Evolutionary conservation across 257 asterid genomes (phyloP).

Genomic region (Petrea volubilis): DNA sequence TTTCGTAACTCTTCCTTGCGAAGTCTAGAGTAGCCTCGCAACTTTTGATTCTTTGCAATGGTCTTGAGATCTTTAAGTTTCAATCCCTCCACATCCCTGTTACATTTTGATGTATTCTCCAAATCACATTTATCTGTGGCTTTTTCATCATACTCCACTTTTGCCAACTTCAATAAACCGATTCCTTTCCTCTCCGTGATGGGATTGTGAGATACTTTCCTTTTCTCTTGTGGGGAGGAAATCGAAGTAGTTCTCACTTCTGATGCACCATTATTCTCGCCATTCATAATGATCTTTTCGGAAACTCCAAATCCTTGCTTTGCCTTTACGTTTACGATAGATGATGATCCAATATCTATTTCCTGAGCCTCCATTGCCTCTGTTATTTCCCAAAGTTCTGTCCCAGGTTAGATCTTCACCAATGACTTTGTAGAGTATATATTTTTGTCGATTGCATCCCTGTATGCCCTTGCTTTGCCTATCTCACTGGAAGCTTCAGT

Average conservation of each 20-base stretch:
- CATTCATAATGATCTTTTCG: neutral
- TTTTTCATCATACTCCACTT: slow-evolving; percentile 5
- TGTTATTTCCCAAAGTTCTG: slow-evolving; percentile 15
- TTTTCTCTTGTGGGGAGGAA: slow-evolving; percentile 17
- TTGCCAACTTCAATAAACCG: slow-evolving; percentile 16
- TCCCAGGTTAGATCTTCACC: slow-evolving; percentile 15
- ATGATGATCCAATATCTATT: slow-evolving; percentile 21
- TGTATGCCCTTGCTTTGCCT: slow-evolving; percentile 19
- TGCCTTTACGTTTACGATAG: slow-evolving; percentile 17
- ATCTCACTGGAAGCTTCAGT: slow-evolving; percentile 23
- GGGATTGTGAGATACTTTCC: slow-evolving; percentile 1
- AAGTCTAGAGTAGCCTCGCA: slow-evolving; percentile 30
- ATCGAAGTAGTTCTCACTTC: slow-evolving; percentile 13
- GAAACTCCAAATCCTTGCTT: slow-evolving; percentile 7
- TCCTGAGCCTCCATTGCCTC: slow-evolving; percentile 23
- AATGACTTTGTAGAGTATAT: slow-evolving; percentile 24
- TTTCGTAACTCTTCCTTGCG: slow-evolving; percentile 35
- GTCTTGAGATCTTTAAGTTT: slow-evolving; percentile 30
- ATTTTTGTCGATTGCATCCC: slow-evolving; percentile 10
- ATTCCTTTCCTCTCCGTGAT: slow-evolving; percentile 7
- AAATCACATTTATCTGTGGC: neutral
- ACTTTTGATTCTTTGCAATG: slow-evolving; percentile 38
- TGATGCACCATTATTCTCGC: slow-evolving; percentile 10
- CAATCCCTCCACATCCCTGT: slow-evolving; percentile 9
- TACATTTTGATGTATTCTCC: neutral